Conservation (phyloP, 2,329 filamentous ascomycete genomes). For the Fusarium redolens region DNA sequence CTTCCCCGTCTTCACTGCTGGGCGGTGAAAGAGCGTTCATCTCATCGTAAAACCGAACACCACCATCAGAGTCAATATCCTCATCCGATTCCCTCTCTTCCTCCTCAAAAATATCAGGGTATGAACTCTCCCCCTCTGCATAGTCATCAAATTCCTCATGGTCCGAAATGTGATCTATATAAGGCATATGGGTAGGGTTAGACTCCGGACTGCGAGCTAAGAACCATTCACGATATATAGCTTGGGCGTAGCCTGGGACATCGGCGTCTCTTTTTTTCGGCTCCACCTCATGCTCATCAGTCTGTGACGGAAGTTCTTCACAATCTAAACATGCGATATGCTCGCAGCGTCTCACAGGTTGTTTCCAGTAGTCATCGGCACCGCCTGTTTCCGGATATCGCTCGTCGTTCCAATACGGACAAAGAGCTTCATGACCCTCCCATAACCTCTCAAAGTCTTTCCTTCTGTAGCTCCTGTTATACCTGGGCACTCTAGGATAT, state of each 20-base stretch:
- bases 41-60: neutral
- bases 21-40: neutral
- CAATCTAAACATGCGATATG: slow-evolving; percentile 8
- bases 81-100: neutral
- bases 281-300: too few species aligned
- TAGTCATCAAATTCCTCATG: too few species aligned
- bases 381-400: slow-evolving; percentile 5
- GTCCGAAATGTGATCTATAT: neutral
- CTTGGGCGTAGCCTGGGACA: neutral
- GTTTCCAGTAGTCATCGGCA: slow-evolving; percentile 5
- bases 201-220: neutral
- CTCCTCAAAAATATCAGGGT: too few species aligned
- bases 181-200: neutral
- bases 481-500: slow-evolving; percentile 9
- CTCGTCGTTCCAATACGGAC: slow-evolving; percentile 26
- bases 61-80: neutral
- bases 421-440: slow-evolving; percentile 4
- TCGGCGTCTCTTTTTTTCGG: neutral
- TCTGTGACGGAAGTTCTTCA: neutral
- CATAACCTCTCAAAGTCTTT: slow-evolving; percentile 26
- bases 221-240: neutral
- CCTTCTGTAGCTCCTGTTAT: slow-evolving; percentile 10
- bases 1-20: slow-evolving; percentile 1
- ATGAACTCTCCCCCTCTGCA: neutral
- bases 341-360: slow-evolving; percentile 2